phyloP scores from a whole-genome alignment of 768 basidiomycete species.

The Trametes cingulata region DNA sequence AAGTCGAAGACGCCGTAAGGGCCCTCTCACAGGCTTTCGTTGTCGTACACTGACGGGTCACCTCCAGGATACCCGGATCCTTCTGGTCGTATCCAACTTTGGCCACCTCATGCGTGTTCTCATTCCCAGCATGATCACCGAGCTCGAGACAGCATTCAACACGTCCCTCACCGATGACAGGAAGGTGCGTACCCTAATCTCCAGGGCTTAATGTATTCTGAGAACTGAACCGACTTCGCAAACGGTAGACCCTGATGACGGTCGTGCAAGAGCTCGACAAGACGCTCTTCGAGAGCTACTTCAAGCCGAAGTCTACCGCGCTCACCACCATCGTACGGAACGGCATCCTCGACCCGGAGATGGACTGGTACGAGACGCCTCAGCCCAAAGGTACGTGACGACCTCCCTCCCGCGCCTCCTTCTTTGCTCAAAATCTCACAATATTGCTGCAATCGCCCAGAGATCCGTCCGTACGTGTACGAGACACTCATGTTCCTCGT shows the following conservation, averaged over 20 bases:
- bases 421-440: not conserved
- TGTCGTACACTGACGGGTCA: not conserved
- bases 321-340: slow-evolving; percentile 67
- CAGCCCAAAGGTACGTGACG: slow-evolving; percentile 84
- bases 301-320: slow-evolving; percentile 75
- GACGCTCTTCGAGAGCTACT: slow-evolving; percentile 85
- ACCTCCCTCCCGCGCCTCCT: not conserved
- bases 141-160: slow-evolving; percentile 77
- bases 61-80: slow-evolving; percentile 78
- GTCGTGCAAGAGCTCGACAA: slow-evolving; percentile 85
- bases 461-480: slow-evolving; percentile 95
- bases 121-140: slow-evolving; percentile 77
- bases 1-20: slow-evolving; percentile 59
- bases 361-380: slow-evolving; percentile 94
- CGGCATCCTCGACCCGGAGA: slow-evolving; percentile 76
- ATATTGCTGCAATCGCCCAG: slow-evolving; percentile 41
- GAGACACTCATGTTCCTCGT: slow-evolving; percentile 87
- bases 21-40: not conserved
- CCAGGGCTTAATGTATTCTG: not conserved
- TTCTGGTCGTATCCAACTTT: slow-evolving; percentile 90
- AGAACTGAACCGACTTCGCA: not conserved
- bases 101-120: slow-evolving; percentile 66
- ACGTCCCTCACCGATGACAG: slow-evolving; percentile 71
- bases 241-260: slow-evolving; percentile 62
- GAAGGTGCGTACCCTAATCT: slow-evolving; percentile 44